These are phyloP conservation scores for Diaporthe nobilis DNA, from an alignment of 2,329 filamentous ascomycete genomes.

Conservation along the genomic window DNA sequence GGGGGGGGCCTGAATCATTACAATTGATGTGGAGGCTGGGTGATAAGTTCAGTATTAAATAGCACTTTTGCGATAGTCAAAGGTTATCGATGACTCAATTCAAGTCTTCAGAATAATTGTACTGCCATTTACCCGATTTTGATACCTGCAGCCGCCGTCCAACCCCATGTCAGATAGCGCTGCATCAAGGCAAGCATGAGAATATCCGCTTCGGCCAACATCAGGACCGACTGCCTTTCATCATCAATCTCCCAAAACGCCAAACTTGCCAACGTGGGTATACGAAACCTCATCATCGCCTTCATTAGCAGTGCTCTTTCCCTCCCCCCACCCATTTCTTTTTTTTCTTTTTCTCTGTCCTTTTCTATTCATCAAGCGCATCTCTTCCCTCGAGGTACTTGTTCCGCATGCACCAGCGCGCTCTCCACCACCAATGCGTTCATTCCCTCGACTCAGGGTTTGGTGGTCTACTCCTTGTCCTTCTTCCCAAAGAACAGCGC, in stretches of 20 bases:
- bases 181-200: conserved; percentile 2
- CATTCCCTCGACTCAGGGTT: conserved; percentile 39
- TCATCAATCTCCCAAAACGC: conserved; percentile 25
- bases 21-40: neutral
- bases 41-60: neutral
- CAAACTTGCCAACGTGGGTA: conserved; percentile 30
- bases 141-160: conserved; percentile 16
- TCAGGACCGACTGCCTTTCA: neutral
- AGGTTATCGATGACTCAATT: conserved; percentile 20
- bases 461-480: conserved; percentile 49
- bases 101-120: neutral
- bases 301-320: neutral
- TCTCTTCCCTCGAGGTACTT: neutral
- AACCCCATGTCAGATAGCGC: neutral
- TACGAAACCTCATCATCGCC: conserved; percentile 15
- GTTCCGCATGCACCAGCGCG: neutral
- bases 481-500: conserved; percentile 66
- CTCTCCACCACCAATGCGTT: neutral
- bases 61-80: neutral
- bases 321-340: too few species aligned
- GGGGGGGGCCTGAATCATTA: neutral
- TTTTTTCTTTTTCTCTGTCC: neutral
- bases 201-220: conserved; percentile 27
- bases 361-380: neutral
- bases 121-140: conserved; percentile 16